Conservation (phyloP, 1,139 yeast species). For the Groenewaldozyma auringiensis region DNA sequence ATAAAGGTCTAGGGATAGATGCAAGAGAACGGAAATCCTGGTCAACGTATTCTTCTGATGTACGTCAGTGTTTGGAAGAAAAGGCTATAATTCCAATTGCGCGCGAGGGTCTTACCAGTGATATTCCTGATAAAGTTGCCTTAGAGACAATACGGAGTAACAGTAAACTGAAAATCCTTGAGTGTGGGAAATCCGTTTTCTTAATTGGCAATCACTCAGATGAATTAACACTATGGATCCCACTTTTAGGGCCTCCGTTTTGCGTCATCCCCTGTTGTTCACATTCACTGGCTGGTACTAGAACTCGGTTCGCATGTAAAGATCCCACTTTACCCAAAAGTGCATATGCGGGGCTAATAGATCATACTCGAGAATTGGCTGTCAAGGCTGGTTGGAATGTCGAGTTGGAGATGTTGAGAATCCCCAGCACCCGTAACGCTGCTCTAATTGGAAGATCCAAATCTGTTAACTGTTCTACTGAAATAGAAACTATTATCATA, state of each 20-base stretch:
- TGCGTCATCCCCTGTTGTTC: constrained; percentile 95
- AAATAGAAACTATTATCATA: too few species aligned
- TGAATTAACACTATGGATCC: constrained; percentile 93
- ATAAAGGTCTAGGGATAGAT: constrained; percentile 76
- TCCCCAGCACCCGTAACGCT: constrained; percentile 91
- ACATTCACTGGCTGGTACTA: constrained; percentile 72
- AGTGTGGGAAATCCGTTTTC: constrained; percentile 63
- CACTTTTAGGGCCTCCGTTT: constrained; percentile 77
- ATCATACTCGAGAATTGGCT: constrained; percentile 70
- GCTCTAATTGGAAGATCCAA: constrained; percentile 75
- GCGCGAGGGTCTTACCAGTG: constrained; percentile 22
- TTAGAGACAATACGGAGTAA: constrained; percentile 27
- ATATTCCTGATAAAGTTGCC: neutral
- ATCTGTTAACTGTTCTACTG: too few species aligned
- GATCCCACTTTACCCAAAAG: constrained; percentile 38
- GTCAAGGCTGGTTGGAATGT: constrained; percentile 71
- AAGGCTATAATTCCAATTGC: constrained; percentile 73
- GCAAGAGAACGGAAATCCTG: constrained; percentile 88
- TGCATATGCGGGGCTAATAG: constrained; percentile 75
- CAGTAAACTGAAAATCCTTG: constrained; percentile 52
- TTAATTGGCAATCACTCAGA: constrained; percentile 93
- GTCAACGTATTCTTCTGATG: constrained; percentile 58
- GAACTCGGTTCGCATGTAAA: constrained; percentile 47
- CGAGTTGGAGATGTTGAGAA: constrained; percentile 79
- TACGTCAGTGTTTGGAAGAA: constrained; percentile 53